Evolutionary conservation across 2,329 filamentous ascomycete species (phyloP).

Genomic region (Fusarium irregulare): DNA sequence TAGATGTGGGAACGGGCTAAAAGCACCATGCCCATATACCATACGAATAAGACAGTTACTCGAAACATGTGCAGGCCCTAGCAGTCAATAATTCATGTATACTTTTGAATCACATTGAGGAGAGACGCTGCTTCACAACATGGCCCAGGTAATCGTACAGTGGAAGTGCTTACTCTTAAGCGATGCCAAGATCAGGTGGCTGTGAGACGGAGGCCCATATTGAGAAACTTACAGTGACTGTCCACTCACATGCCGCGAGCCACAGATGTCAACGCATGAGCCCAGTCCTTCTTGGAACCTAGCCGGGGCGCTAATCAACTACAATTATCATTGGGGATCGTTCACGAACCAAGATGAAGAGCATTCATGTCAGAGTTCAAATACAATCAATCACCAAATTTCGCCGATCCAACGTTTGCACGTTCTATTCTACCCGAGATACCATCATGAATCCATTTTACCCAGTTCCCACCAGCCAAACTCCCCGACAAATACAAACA

Average conservation of each 20-base stretch:
- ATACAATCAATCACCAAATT: not conserved
- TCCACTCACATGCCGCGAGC: rapidly evolving
- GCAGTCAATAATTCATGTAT: not conserved
- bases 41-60: not conserved
- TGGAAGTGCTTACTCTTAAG: not conserved
- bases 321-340: not conserved
- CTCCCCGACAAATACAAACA: not conserved
- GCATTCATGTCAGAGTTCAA: not conserved
- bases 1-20: too few relatives aligned
- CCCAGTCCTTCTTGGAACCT: not conserved
- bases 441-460: not conserved
- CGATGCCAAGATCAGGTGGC: rapidly evolving
- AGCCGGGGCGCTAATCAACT: rapidly evolving
- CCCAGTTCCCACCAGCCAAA: not conserved
- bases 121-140: not conserved
- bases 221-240: not conserved
- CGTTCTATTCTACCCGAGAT: not conserved
- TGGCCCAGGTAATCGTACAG: too few relatives aligned
- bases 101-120: not conserved
- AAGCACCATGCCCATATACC: too few relatives aligned
- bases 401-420: conserved; percentile 2
- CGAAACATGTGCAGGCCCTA: rapidly evolving
- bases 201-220: not conserved
- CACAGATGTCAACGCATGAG: not conserved
- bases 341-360: not conserved